These are phyloP conservation scores for Fomitopsis schrenkii DNA, from an alignment of 1,284 basidiomycete species.

Conservation along the genomic window DNA sequence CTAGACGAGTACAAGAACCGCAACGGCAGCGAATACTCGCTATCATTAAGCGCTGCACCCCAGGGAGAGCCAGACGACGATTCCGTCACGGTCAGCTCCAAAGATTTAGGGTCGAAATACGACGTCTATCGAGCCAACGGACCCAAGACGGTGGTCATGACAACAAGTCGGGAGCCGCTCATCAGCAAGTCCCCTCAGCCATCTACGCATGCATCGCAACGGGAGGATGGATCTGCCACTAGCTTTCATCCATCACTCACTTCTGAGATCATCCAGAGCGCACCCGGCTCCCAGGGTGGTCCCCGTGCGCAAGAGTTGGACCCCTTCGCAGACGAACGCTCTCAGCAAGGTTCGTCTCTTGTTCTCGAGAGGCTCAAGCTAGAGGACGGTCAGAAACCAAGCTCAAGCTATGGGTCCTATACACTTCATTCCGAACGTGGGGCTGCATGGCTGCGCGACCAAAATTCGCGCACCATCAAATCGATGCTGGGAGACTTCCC, in stretches of 20 bases:
- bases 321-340: slow-evolving; percentile 27
- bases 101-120: slow-evolving; percentile 43
- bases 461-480: slow-evolving; percentile 62
- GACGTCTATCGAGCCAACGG: slow-evolving; percentile 17
- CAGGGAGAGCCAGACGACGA: slow-evolving; percentile 59
- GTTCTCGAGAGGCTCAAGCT: slow-evolving; percentile 58
- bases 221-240: slow-evolving; percentile 17
- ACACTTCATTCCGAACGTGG: slow-evolving; percentile 57
- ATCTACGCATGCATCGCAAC: slow-evolving; percentile 9
- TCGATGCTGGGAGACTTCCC: slow-evolving; percentile 58
- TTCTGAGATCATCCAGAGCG: slow-evolving; percentile 7
- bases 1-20: slow-evolving; percentile 64
- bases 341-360: slow-evolving; percentile 30
- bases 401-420: slow-evolving; percentile 40
- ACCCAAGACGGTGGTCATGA: slow-evolving; percentile 25
- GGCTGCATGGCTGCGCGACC: slow-evolving; percentile 78
- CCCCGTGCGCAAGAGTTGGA: slow-evolving; percentile 10
- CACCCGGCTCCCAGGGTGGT: background rate
- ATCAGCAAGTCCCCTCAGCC: slow-evolving; percentile 10
- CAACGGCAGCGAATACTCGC: slow-evolving; percentile 56
- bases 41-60: slow-evolving; percentile 38
- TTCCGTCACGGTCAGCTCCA: slow-evolving; percentile 67
- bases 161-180: slow-evolving; percentile 21
- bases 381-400: slow-evolving; percentile 40
- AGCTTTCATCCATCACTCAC: slow-evolving; percentile 11